Conservation (phyloP, 805 yeast species). For the Brettanomyces custersianus region DNA sequence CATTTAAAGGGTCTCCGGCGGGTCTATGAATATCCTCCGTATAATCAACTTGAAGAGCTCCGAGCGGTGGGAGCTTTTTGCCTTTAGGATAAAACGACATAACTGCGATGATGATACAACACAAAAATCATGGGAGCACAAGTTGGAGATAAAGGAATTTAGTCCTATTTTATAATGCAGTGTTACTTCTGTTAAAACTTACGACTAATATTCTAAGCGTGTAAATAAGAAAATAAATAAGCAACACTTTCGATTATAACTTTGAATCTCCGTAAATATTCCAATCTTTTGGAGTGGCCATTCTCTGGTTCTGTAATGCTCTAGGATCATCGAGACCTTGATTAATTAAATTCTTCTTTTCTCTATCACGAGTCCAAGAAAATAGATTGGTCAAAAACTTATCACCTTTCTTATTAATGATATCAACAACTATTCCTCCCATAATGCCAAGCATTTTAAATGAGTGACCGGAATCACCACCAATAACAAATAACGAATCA, state of each 20-base stretch:
- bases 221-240: no score
- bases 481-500: slow-evolving; percentile 24
- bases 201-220: no score
- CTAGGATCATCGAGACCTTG: slow-evolving; percentile 19
- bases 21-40: slow-evolving; percentile 27
- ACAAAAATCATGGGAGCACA: no score
- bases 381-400: slow-evolving; percentile 12
- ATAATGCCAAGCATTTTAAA: slow-evolving; percentile 29
- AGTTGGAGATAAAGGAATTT: no score
- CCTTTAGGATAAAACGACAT: slow-evolving; percentile 18
- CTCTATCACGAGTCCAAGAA: slow-evolving; percentile 19
- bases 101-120: no score
- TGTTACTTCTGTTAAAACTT: no score
- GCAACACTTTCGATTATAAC: slow-evolving; percentile 2
- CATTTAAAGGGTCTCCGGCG: slow-evolving; percentile 24
- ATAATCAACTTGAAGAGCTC: slow-evolving; percentile 21
- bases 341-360: slow-evolving; percentile 16
- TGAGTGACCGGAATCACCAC: slow-evolving; percentile 33
- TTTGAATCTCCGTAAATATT: slow-evolving; percentile 7
- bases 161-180: no score
- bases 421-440: slow-evolving; percentile 20
- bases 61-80: slow-evolving; percentile 18
- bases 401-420: slow-evolving; percentile 10
- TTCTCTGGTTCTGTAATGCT: slow-evolving; percentile 14
- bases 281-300: slow-evolving; percentile 22